Evolutionary conservation across 2,329 filamentous ascomycete genomes (phyloP).

Genomic region (Alternaria solani): DNA sequence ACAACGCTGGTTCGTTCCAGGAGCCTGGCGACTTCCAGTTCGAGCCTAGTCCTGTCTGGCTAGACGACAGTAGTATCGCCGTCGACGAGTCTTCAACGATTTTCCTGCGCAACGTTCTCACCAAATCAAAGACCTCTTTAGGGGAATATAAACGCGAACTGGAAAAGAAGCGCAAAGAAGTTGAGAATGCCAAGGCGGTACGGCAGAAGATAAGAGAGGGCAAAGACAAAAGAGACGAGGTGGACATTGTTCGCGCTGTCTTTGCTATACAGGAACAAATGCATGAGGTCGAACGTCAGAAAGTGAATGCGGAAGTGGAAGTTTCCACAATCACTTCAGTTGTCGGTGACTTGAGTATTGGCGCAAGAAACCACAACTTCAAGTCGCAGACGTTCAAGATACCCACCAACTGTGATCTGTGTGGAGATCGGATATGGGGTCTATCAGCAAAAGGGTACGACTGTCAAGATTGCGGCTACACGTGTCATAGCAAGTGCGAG

Average conservation of each 20-base stretch:
- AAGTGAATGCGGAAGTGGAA: constrained; percentile 89
- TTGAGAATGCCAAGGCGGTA: constrained; percentile 76
- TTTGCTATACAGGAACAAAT: constrained; percentile 85
- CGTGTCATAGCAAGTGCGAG: constrained; percentile 97
- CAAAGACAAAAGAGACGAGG: constrained; percentile 87
- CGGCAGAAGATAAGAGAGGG: constrained; percentile 82
- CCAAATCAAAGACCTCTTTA: constrained; percentile 86
- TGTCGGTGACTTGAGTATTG: constrained; percentile 90
- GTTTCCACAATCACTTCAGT: constrained; percentile 89
- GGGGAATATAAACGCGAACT: constrained; percentile 82
- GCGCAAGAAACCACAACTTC: constrained; percentile 95
- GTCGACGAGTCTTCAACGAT: constrained; percentile 87
- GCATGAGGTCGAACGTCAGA: constrained; percentile 82
- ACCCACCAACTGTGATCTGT: constrained; percentile 96
- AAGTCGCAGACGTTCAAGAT: constrained; percentile 99
- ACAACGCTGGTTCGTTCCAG: constrained; percentile 83
- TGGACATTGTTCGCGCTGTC: constrained; percentile 81
- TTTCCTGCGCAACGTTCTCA: constrained; percentile 88
- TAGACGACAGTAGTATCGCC: constrained; percentile 88
- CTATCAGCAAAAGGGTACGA: constrained; percentile 96
- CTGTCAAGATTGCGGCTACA: constrained; percentile 95
- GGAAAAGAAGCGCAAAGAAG: constrained; percentile 85
- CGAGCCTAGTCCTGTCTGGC: constrained; percentile 95
- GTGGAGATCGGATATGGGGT: constrained; percentile 96
- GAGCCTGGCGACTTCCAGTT: constrained; percentile 87